A percentile compares a stretch with the other conserved stretches of the same genome.
These are phyloP conservation scores for Xylariaceae sp. DNA, from an alignment of 2,329 filamentous ascomycete species.

Conservation along the genomic window DNA sequence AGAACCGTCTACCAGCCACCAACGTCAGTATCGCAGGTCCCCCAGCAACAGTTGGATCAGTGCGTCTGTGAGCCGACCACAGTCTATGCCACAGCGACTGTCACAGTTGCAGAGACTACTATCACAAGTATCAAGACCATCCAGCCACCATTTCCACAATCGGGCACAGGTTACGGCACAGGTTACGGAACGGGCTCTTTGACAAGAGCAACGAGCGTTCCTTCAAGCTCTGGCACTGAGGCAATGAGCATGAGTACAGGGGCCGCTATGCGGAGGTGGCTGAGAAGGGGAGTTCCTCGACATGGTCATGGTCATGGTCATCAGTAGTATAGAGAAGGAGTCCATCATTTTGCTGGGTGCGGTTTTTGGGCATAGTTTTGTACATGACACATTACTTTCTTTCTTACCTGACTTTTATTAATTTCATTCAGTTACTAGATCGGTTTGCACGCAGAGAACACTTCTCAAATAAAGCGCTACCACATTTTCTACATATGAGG, in stretches of 20 bases:
- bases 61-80: conserved; percentile 26
- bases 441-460: no score
- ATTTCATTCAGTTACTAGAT: no score
- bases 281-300: conserved; percentile 18
- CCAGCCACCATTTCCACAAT: conserved; percentile 27
- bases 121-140: conserved; percentile 24
- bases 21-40: conserved; percentile 5
- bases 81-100: conserved; percentile 26
- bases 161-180: conserved; percentile 9
- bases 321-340: not conserved
- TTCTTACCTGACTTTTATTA: no score
- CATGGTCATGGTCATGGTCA: conserved; percentile 17
- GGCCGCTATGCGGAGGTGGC: conserved; percentile 22
- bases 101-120: conserved; percentile 17
- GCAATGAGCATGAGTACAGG: conserved; percentile 15
- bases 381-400: no score
- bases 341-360: no score
- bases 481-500: no score
- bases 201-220: conserved; percentile 5
- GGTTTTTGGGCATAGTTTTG: no score
- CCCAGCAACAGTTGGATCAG: not conserved
- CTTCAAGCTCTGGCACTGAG: not conserved
- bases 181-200: conserved; percentile 13
- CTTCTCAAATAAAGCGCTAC: no score
- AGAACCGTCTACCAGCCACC: conserved; percentile 12